These are phyloP conservation scores for Somion occarium DNA, from an alignment of 1,284 basidiomycete species.

Conservation along the genomic window DNA sequence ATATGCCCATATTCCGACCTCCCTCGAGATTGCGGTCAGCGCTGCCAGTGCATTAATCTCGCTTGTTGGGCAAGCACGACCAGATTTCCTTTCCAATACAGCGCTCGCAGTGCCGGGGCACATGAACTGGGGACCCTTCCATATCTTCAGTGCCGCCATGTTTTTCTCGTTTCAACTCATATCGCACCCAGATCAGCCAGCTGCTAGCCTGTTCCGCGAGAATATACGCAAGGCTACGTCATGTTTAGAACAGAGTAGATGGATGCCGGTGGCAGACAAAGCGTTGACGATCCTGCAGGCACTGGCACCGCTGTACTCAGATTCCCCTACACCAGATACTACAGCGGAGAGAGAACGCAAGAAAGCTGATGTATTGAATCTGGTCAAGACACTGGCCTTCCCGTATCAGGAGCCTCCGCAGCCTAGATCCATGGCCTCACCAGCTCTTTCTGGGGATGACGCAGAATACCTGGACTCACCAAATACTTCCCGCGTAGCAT, in stretches of 20 bases:
- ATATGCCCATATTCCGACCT: constrained; percentile 59
- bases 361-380: constrained; percentile 53
- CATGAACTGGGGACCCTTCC: constrained; percentile 78
- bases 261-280: constrained; percentile 65
- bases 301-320: constrained; percentile 64
- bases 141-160: constrained; percentile 80
- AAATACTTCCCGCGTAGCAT: not conserved
- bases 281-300: constrained; percentile 62
- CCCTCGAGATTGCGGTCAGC: constrained; percentile 65
- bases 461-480: not conserved
- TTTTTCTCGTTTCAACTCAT: constrained; percentile 83
- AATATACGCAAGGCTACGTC: constrained; percentile 65
- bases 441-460: constrained; percentile 8
- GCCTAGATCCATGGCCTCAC: constrained; percentile 19
- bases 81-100: constrained; percentile 65
- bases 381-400: constrained; percentile 70
- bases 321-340: constrained; percentile 41
- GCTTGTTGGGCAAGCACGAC: constrained; percentile 54
- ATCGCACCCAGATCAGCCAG: constrained; percentile 70
- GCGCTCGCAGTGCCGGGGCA: constrained; percentile 70
- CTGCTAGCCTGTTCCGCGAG: constrained; percentile 63
- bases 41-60: constrained; percentile 73
- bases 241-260: constrained; percentile 58
- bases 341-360: constrained; percentile 52
- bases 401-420: constrained; percentile 69